Conservation (phyloP, 169 alveolate genomes). For the Plasmodium falciparum region DNA sequence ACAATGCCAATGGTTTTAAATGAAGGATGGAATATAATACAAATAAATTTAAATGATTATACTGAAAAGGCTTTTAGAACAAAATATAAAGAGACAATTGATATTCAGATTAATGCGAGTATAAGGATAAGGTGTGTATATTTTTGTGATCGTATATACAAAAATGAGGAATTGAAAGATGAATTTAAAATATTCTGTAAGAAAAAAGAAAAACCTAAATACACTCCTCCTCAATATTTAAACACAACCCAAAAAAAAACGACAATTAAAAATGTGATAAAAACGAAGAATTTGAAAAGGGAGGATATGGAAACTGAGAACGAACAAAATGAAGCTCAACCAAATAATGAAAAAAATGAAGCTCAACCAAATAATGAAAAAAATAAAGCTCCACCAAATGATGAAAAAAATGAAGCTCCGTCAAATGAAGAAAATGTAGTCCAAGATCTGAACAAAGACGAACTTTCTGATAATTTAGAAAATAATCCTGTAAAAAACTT, state of each 20-base stretch:
- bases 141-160: conserved; percentile 95
- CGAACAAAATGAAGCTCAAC: neutral
- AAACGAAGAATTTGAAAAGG: conserved; percentile 23
- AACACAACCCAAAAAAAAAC: conserved; percentile 36
- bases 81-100: conserved; percentile 96
- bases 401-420: neutral
- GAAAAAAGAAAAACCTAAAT: conserved; percentile 47
- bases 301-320: neutral
- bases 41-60: conserved; percentile 96
- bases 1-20: conserved; percentile 98
- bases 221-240: conserved; percentile 38
- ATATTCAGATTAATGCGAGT: conserved; percentile 97
- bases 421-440: neutral
- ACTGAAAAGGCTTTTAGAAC: conserved; percentile 98
- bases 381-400: neutral
- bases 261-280: conserved; percentile 17
- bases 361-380: neutral
- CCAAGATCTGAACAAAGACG: neutral
- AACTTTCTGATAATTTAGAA: neutral
- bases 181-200: conserved; percentile 60
- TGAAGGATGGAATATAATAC: conserved; percentile 98
- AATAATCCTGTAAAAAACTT: neutral
- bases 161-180: conserved; percentile 88
- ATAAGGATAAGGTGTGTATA: conserved; percentile 96
- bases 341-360: too few relatives aligned